These are phyloP conservation scores for Naganishia vaughanmartiniae DNA, from an alignment of 768 basidiomycete species.

Conservation along the genomic window DNA sequence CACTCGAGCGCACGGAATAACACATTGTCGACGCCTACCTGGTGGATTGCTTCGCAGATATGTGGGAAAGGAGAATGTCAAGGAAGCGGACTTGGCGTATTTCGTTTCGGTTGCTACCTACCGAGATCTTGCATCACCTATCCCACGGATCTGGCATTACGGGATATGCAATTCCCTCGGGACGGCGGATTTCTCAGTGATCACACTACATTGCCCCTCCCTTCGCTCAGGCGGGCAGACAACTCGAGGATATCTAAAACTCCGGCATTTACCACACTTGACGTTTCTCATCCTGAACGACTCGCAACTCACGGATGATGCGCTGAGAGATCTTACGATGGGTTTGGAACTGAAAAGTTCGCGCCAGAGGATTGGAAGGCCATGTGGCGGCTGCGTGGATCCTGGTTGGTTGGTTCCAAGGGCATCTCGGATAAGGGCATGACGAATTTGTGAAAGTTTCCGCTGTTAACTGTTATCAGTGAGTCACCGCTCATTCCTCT, in stretches of 20 bases:
- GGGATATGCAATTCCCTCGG: conserved; percentile 18
- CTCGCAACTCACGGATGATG: conserved; percentile 10
- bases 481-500: not conserved
- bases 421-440: conserved; percentile 21
- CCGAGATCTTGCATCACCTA: conserved; percentile 15
- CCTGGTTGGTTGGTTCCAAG: conserved; percentile 15
- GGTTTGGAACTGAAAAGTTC: not conserved
- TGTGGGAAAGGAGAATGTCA: conserved; percentile 17
- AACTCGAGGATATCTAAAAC: conserved; percentile 10
- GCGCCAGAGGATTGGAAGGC: not conserved
- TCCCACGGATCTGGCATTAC: not conserved
- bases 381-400: conserved; percentile 6
- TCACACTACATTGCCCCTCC: not conserved
- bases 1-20: conserved; percentile 16
- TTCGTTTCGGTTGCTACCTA: conserved; percentile 3
- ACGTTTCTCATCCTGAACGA: conserved; percentile 12
- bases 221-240: not conserved
- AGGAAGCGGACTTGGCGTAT: conserved; percentile 17
- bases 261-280: conserved; percentile 15
- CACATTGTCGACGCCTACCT: conserved; percentile 3
- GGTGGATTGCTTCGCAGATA: conserved; percentile 13
- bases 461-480: conserved; percentile 19
- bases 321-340: not conserved
- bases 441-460: conserved; percentile 9
- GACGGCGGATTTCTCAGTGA: conserved; percentile 7